Conservation (phyloP, 768 basidiomycete species). For the Hericium erinaceus region DNA sequence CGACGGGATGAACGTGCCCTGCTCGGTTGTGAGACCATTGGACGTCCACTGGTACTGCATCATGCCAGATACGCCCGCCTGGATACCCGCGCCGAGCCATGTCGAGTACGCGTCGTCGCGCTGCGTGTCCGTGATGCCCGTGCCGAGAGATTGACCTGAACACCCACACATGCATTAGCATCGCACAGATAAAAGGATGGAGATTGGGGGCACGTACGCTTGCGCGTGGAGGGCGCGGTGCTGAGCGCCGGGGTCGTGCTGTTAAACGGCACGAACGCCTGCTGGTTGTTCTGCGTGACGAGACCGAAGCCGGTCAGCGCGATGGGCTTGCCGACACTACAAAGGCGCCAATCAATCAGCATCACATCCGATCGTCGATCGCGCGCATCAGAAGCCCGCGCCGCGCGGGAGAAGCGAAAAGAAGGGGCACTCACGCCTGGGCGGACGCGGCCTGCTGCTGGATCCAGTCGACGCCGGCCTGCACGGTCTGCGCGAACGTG, state of each 20-base stretch:
- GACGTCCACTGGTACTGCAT: slow-evolving; percentile 13
- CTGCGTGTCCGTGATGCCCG: slow-evolving; percentile 5
- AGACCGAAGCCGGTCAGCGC: slow-evolving; percentile 23
- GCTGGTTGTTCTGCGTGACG: slow-evolving; percentile 19
- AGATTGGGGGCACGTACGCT: slow-evolving; percentile 2
- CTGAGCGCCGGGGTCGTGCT: slow-evolving; percentile 3
- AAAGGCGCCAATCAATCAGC: not conserved
- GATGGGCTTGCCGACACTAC: slow-evolving; percentile 25
- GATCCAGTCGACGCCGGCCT: slow-evolving; percentile 24
- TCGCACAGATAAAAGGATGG: not conserved
- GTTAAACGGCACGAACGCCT: slow-evolving; percentile 25
- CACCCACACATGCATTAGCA: not conserved
- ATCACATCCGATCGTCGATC: too few species aligned
- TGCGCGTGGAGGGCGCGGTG: not conserved
- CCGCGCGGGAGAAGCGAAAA: not conserved
- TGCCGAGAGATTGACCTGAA: slow-evolving; percentile 4
- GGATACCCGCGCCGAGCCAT: slow-evolving; percentile 3
- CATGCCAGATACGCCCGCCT: slow-evolving; percentile 4
- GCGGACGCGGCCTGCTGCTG: slow-evolving; percentile 16
- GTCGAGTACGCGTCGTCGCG: slow-evolving; percentile 1
- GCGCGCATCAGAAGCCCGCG: not conserved
- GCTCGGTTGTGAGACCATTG: not conserved
- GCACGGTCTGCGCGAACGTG: slow-evolving; percentile 17
- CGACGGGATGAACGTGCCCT: slow-evolving; percentile 8
- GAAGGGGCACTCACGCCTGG: slow-evolving; percentile 8